phyloP scores from a whole-genome alignment of 1,139 yeast genomes.

The Scheffersomyces titani region DNA sequence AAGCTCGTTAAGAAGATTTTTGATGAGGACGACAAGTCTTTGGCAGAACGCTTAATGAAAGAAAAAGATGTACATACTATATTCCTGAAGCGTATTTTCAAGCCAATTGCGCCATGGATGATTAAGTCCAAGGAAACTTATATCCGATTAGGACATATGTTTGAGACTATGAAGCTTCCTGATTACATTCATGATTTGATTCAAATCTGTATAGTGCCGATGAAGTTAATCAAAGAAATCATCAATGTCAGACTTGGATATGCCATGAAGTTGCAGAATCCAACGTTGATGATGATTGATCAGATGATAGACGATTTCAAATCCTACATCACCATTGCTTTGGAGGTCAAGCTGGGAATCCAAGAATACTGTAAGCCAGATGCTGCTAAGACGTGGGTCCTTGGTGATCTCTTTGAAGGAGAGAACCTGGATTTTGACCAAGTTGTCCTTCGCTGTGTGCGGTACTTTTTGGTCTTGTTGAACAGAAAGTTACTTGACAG shows the following conservation, averaged over 20 bases:
- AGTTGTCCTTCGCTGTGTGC: slow-evolving; percentile 72
- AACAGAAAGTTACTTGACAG: slow-evolving; percentile 79
- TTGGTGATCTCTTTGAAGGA: slow-evolving; percentile 65
- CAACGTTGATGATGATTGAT: slow-evolving; percentile 95
- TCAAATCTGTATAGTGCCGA: slow-evolving; percentile 73
- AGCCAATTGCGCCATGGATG: slow-evolving; percentile 69
- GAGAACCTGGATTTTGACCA: slow-evolving; percentile 61
- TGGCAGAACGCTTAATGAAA: slow-evolving; percentile 84
- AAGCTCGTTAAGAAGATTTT: slow-evolving; percentile 43
- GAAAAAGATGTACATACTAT: slow-evolving; percentile 80
- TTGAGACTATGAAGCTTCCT: slow-evolving; percentile 73
- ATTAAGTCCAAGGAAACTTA: slow-evolving; percentile 76
- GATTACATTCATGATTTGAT: slow-evolving; percentile 69
- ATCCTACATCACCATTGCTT: slow-evolving; percentile 72
- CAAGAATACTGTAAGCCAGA: slow-evolving; percentile 68
- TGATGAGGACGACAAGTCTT: slow-evolving; percentile 60
- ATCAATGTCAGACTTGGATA: slow-evolving; percentile 74
- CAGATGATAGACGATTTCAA: slow-evolving; percentile 89
- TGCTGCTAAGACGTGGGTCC: slow-evolving; percentile 65
- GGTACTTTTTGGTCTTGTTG: slow-evolving; percentile 68
- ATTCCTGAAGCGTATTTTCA: slow-evolving; percentile 60
- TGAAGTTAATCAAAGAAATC: slow-evolving; percentile 78
- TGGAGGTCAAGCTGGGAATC: slow-evolving; percentile 71
- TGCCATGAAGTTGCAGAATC: slow-evolving; percentile 78
- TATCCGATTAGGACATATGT: slow-evolving; percentile 60